phyloP scores from a whole-genome alignment of 805 yeast genomes.

The Helenozyma rhizophorensis region DNA sequence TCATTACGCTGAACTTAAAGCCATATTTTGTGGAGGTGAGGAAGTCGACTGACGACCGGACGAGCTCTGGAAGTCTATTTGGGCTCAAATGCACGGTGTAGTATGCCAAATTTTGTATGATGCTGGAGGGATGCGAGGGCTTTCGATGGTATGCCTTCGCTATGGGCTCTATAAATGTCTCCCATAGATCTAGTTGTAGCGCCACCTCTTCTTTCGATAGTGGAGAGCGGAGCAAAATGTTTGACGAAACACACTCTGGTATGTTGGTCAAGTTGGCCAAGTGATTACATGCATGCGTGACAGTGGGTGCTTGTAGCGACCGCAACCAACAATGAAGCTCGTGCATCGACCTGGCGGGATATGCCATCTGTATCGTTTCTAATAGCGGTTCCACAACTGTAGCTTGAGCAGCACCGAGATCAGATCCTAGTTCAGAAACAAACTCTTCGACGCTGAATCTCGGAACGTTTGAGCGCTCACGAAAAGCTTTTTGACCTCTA shows the following conservation, averaged over 20 bases:
- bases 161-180: constrained; percentile 20
- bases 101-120: constrained; percentile 24
- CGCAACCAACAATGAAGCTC: constrained; percentile 24
- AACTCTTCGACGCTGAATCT: background rate
- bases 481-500: background rate
- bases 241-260: constrained; percentile 37
- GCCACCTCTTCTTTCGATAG: constrained; percentile 24
- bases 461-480: background rate
- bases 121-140: constrained; percentile 14
- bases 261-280: constrained; percentile 25
- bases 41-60: constrained; percentile 15
- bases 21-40: constrained; percentile 19
- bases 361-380: constrained; percentile 3
- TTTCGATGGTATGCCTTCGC: constrained; percentile 18
- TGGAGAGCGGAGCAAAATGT: constrained; percentile 37
- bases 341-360: constrained; percentile 1
- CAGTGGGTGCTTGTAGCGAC: constrained; percentile 26
- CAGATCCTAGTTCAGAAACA: constrained; percentile 1
- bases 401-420: background rate
- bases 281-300: constrained; percentile 29
- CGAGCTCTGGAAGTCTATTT: constrained; percentile 15
- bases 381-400: constrained; percentile 1
- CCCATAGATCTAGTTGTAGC: constrained; percentile 37
- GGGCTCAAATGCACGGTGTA: constrained; percentile 24
- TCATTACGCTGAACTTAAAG: constrained; percentile 14